Conservation (phyloP, 257 asterid species). For the Lycium barbarum region DNA sequence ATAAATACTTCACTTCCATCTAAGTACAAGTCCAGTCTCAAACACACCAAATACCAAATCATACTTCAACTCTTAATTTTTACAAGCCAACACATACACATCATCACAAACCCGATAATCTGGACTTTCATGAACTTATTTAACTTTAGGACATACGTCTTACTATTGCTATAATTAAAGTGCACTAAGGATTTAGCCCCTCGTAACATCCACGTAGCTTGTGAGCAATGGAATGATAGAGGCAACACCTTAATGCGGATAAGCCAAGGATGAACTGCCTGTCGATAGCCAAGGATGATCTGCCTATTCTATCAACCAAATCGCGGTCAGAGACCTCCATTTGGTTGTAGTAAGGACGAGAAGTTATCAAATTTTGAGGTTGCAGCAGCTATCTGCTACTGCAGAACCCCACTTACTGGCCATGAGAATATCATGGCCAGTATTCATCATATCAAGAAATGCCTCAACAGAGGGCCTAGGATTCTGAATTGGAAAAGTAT, state of each 20-base stretch:
- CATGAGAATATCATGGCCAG: conserved; percentile 47
- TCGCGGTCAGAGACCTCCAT: conserved; percentile 29
- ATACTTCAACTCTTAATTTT: background rate
- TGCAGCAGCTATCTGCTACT: conserved; percentile 44
- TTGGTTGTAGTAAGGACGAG: conserved; percentile 39
- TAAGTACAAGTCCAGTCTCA: background rate
- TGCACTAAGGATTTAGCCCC: conserved; percentile 40
- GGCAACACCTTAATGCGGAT: conserved; percentile 34
- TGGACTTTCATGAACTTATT: conserved; percentile 23
- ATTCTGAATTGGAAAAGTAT: conserved; percentile 43
- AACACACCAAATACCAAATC: conserved; percentile 9
- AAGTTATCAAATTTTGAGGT: conserved; percentile 46
- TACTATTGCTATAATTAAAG: background rate
- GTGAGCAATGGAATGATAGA: conserved; percentile 20
- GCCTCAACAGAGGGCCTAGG: conserved; percentile 40
- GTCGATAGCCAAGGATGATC: conserved; percentile 66
- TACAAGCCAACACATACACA: background rate
- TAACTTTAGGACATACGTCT: background rate
- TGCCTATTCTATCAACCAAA: conserved; percentile 60
- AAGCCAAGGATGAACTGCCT: conserved; percentile 60
- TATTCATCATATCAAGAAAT: conserved; percentile 41
- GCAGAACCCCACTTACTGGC: conserved; percentile 33
- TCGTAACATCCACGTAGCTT: conserved; percentile 26
- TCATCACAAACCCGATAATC: conserved; percentile 12
- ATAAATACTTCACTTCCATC: background rate